Base-by-base conservation (phyloP, 139 green algal genomes). In the Tetradesmus lagerheimii region DNA sequence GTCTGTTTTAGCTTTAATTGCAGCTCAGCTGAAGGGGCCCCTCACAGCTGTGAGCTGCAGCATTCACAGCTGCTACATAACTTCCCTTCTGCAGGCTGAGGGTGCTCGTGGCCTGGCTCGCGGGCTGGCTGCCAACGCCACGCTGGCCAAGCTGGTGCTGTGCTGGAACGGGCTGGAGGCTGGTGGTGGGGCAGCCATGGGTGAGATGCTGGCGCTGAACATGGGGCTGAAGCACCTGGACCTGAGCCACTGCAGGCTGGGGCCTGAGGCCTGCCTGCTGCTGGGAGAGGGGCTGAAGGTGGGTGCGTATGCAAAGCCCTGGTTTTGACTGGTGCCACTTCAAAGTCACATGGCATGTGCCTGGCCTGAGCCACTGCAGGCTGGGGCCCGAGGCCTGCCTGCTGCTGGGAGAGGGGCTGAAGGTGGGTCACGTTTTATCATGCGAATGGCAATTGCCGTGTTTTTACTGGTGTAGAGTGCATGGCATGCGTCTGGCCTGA, bases 101-200 rank as follows among this genome's bases (percentile, higher is more conserved):
- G 95, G 95, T 45, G 94, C 92, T 1, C 57, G 76, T 12, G 67
- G n/a, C 0, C 76, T 97, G 79, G 91, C 93, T 0, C 67, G 50
- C 0, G 95, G 95, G 12, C 57, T 96, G 74, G 53, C 91, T 37
- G 86, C 86, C 45, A 97, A 96, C 87, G 88, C 82, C 29, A 91
- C 66, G 3, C 87, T 97, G 75, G 39, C 71, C 9, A 77, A 41
- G 4, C 91, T 97, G 16, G 92, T 91, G 83, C 80, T 97, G 71
- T 89, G 91, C 5, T 96, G 94, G 94, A 97, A 97, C 84, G 95
- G 95, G 0, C 90, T 96, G 29, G 91, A 92, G 71, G 89, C 86
- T n/a, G 94, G 93, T 0, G 88, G 80, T 14, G 87, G 78, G 4
- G 57, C 83, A 11, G n/a, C 71, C 77, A 85, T 90, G 47, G 87